Evolutionary conservation across 768 basidiomycete species (phyloP), one percentile per base, ranked within the genome.

Genomic region (Russula virescens): DNA sequence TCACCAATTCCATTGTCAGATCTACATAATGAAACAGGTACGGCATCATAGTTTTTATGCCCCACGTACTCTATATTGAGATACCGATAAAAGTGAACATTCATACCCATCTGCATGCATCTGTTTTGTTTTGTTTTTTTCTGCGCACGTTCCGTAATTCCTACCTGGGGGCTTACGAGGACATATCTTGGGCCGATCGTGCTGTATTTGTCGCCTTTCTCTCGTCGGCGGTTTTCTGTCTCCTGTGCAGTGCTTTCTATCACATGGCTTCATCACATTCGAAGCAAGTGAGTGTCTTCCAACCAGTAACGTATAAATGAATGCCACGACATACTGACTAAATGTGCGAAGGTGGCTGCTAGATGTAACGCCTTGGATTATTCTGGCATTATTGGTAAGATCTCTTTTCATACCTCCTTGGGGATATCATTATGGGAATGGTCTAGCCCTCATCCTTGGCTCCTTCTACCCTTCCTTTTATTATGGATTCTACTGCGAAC

Each of bases 261-360:
- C 94, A 96, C 70, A 85, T 83, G 14, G 79, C 84, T 19, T 77
- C 76, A 10, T 89, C 86, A 67, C 94, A 93, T 72, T 92, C 91
- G 5, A 71, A 81, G 70, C 73, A 79, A 74, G 88, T 92, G 70
- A 67, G 80, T 26, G 26, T 25, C 23, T 70, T 8, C 25, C 40
- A 43, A 3, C 34, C 23, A 14, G 19, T 34, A 16, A 50, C 1
- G 28, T 5, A 38, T 38, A 38, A 23, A 18, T 26, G 25, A 31
- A 49, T 60, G 50, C 23, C 48, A 26, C 25, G 21, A 28, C 8
- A n/a, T 34, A 14, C 49, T 40, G 53, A 55, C 38, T 21, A 25
- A 11, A 23, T 38, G 21, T 49, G 61, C 56, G 63, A 89, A 63
- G 88, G 81, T 87, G 47, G 76, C 82, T 31, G 73, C 78, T 42